These are phyloP conservation scores for Papiliotrema terrestris DNA, from an alignment of 1,284 basidiomycete species.

Conservation along the genomic window DNA sequence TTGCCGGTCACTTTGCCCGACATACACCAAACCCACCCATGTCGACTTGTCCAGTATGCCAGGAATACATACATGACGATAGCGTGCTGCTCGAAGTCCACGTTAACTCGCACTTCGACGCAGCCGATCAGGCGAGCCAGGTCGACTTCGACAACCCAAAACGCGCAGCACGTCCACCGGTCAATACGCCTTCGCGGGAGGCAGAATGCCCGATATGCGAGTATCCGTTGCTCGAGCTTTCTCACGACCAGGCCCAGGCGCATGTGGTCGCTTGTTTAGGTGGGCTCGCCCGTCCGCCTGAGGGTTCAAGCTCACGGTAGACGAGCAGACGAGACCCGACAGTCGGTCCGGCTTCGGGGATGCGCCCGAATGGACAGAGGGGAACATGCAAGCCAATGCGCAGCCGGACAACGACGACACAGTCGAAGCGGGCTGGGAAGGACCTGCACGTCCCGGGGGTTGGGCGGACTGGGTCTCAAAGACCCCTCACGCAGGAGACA, in stretches of 20 bases:
- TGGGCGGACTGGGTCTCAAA: constrained; percentile 23
- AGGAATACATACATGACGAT: constrained; percentile 12
- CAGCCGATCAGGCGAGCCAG: neutral
- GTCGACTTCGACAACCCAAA: neutral
- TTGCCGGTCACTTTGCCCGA: too few species aligned
- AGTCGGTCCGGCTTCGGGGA: neutral
- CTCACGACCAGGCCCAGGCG: neutral
- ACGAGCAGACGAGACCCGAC: neutral
- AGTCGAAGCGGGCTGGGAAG: constrained; percentile 32
- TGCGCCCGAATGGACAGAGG: constrained; percentile 1
- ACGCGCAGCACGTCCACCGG: neutral
- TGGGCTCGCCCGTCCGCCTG: neutral
- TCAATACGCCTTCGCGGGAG: neutral
- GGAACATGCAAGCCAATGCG: constrained; percentile 1
- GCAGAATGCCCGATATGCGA: neutral
- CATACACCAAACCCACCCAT: neutral
- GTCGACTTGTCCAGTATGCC: constrained; percentile 22
- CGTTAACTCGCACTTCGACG: constrained; percentile 25
- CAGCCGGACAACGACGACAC: constrained; percentile 12
- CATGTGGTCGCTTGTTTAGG: constrained; percentile 10
- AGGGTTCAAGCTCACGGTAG: constrained; percentile 5
- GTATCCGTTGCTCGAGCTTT: neutral
- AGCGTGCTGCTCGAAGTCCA: constrained; percentile 14
- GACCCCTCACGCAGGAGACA: constrained; percentile 29
- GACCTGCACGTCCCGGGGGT: constrained; percentile 29